Evolutionary conservation across 1,284 basidiomycete genomes (phyloP), one percentile per base, ranked within the genome.

Genomic region (Trichosporon faecale): DNA sequence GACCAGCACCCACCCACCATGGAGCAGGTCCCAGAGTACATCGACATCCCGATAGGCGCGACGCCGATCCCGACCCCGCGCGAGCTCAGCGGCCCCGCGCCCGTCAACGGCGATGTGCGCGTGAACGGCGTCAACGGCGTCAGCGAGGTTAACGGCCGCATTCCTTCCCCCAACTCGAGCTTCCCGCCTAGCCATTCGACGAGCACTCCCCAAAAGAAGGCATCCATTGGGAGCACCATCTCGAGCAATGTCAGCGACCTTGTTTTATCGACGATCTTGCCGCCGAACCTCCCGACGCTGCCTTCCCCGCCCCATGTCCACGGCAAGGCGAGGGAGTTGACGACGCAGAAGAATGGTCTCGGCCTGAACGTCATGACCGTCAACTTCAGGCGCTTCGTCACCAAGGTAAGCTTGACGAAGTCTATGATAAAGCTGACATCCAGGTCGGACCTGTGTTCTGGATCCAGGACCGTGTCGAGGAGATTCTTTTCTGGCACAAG

Each of bases 401-500:
- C 81, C 5, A 78, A 78, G 73, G 81, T 80, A 55, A 55, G 77
- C 29, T 49, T 3, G 29, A 40, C 35, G 12, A 29, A 23, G 18
- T 6, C 21, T 25, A 6, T 23, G 16, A 16, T 7, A 25, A 16
- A 31, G 31, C 70, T 68, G 57, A 69, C 46, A 8, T 29, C 12
- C 70, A 82, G 80, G 78, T 82, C 33, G 84, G 84, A 44, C 80
- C 81, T 27, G 66, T 85, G 8, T 84, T 85, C 73, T 82, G 81
- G 79, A 46, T 83, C 27, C 80, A 83, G 68, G 84, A 85, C 70
- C 72, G 82, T 27, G 70, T 84, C 8, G 84, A 85, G 70, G 83
- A 85, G 71, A 76, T 84, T 4, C 69, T 85, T 35, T 84, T 80
- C 70, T 85, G 84, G 84, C 76, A 81, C 44, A 83, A 82, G 71